Evolutionary conservation across 305 asterid genomes (phyloP).

Genomic region (Solanum hybrid): DNA sequence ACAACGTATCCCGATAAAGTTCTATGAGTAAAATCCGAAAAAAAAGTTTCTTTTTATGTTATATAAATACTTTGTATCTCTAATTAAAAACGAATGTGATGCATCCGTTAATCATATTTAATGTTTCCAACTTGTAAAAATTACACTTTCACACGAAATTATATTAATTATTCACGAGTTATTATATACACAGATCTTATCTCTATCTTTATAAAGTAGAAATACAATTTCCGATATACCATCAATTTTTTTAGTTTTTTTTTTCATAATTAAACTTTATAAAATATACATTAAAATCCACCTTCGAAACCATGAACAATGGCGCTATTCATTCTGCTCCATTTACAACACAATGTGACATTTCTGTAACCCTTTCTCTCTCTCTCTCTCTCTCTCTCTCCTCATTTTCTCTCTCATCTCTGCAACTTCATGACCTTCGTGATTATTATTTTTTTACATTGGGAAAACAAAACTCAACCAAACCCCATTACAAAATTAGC

Average conservation of each 20-base stretch:
- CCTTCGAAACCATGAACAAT: slow-evolving; percentile 26
- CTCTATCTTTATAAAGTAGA: too few relatives aligned
- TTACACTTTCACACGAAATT: not conserved
- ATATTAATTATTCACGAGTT: too few relatives aligned
- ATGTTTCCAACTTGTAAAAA: not conserved
- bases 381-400: not conserved
- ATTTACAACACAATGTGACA: slow-evolving; percentile 20
- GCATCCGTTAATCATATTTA: not conserved
- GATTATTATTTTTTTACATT: slow-evolving; percentile 12
- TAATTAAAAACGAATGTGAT: not conserved
- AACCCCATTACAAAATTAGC: slow-evolving; percentile 7
- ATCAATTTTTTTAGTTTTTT: too few relatives aligned
- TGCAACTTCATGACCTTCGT: slow-evolving; percentile 19
- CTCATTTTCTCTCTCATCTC: not conserved
- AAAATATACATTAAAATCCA: not conserved
- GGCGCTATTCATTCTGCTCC: slow-evolving; percentile 47
- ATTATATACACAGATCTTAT: too few relatives aligned
- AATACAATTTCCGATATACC: not conserved
- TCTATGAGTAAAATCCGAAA: not conserved
- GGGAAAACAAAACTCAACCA: slow-evolving; percentile 9
- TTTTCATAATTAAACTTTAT: too few relatives aligned
- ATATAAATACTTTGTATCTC: not conserved
- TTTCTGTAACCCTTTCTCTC: not conserved
- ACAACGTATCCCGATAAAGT: not conserved
- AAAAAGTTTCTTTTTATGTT: not conserved